A percentile compares a stretch with the other conserved stretches of the same genome.
phyloP scores from a whole-genome alignment of 305 asterid species.

The Fraxinus xanthoxyloides region DNA sequence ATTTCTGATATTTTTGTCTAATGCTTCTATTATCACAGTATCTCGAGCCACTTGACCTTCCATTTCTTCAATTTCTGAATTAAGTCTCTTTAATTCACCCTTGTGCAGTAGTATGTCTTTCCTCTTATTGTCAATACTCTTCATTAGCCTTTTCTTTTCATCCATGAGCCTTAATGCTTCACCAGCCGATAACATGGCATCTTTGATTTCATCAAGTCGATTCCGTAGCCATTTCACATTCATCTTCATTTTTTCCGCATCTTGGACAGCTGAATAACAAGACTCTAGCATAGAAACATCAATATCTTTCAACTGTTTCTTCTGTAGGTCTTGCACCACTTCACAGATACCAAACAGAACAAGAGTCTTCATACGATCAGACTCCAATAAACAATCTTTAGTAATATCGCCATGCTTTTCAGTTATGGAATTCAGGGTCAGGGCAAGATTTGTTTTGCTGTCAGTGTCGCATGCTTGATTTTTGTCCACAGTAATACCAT shows the following conservation, averaged over 20 bases:
- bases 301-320: conserved; percentile 22
- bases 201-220: conserved; percentile 32
- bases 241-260: conserved; percentile 28
- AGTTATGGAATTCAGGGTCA: conserved; percentile 20
- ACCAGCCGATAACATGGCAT: conserved; percentile 5
- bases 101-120: conserved; percentile 9
- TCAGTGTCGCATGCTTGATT: background rate
- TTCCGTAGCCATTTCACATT: conserved; percentile 31
- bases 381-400: conserved; percentile 23
- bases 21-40: background rate
- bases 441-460: background rate
- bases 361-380: conserved; percentile 29
- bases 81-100: conserved; percentile 20
- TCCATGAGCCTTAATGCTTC: conserved; percentile 4
- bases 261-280: conserved; percentile 26
- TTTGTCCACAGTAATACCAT: background rate
- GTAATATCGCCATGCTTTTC: conserved; percentile 33
- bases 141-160: conserved; percentile 18
- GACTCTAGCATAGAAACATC: conserved; percentile 16
- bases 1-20: background rate
- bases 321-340: conserved; percentile 30
- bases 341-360: conserved; percentile 27
- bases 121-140: conserved; percentile 9
- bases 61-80: conserved; percentile 16
- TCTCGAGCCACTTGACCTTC: conserved; percentile 24